phyloP scores from a whole-genome alignment of 2,329 filamentous ascomycete genomes.

The Hypoxylon sp. region DNA sequence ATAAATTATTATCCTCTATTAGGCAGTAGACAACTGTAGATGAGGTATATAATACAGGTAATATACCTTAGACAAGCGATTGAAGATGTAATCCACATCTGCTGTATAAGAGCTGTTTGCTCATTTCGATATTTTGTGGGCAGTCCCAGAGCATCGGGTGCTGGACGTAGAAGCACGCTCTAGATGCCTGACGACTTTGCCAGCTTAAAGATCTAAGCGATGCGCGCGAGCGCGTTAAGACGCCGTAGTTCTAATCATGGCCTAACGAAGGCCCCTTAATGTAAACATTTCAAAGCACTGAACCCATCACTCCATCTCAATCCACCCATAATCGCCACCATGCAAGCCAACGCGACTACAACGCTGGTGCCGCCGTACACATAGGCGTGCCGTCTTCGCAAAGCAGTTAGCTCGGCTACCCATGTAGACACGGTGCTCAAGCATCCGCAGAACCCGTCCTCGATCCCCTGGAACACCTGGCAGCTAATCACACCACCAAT shows the following conservation, averaged over 20 bases:
- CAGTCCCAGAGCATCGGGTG: background rate
- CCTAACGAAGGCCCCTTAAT: slow-evolving; percentile 37
- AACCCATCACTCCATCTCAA: slow-evolving; percentile 78
- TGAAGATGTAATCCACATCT: background rate
- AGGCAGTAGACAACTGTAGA: background rate
- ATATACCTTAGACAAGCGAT: background rate
- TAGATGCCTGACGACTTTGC: background rate
- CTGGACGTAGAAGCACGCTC: background rate
- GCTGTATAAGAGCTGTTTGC: background rate
- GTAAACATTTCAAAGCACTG: slow-evolving; percentile 57
- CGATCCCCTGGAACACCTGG: slow-evolving; percentile 75
- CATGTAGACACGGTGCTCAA: slow-evolving; percentile 78
- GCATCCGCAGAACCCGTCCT: slow-evolving; percentile 78
- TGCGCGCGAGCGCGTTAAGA: background rate
- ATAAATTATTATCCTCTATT: background rate
- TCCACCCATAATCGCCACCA: slow-evolving; percentile 82
- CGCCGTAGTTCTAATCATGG: background rate
- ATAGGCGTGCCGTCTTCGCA: slow-evolving; percentile 71
- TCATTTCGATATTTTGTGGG: background rate
- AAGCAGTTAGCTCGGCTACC: slow-evolving; percentile 70
- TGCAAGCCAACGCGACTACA: slow-evolving; percentile 66
- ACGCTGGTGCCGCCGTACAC: slow-evolving; percentile 76
- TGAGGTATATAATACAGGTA: background rate
- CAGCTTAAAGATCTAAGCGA: background rate
- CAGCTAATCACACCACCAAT: slow-evolving; percentile 71